Base-by-base conservation (phyloP, 2,329 filamentous ascomycete species). In the Venturia oleaginea region DNA sequence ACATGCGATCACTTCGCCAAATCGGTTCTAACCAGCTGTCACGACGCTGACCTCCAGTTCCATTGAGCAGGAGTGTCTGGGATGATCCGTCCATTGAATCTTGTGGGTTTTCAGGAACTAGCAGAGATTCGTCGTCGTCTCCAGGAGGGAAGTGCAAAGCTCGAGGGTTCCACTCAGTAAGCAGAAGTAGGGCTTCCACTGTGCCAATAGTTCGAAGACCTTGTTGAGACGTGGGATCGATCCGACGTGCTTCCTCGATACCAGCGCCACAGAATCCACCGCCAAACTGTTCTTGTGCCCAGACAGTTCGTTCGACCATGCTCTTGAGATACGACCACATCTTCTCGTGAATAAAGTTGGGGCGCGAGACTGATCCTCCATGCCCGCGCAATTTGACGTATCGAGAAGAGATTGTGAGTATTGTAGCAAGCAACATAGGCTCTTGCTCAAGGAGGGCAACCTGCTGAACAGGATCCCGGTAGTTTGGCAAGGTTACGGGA, bases 81-180 rank as follows among this genome's bases (percentile, higher is more conserved):
- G 61, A 62, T n/a, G 24, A 24, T 19, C 68, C 11, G 67, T 68
- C 34, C 19, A 76, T 75, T n/a, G 63, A 38, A 8, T 65, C 59
- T 17, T 1, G 85, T 86, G 1, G 85, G 68, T 94, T 89, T 22
- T 90, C 87, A 0, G 90, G 88, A 3, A 84, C 78, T 67, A 88
- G 77, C 48, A 87, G 79, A 40, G 86, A 83, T 63, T 86, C 84
- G 66, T 87, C 86, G 67, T 86, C 85, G 65, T 87, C 84, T 57
- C 84, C 84, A 0, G 86, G 85, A 3, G 94, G 94, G 71, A 97
- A 99, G 74, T 97, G 93, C 66, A 99, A 81, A 19, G 92, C 92
- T 6, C 93, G 86, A 4, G 94, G 94, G 74, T 97, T 93, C 93
- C 94, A 99, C 72, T 99, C 94, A 0, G 93, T 97, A 55, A 99